Evolutionary conservation across 768 basidiomycete species (phyloP).

Genomic region (Tubosaeta sp.): DNA sequence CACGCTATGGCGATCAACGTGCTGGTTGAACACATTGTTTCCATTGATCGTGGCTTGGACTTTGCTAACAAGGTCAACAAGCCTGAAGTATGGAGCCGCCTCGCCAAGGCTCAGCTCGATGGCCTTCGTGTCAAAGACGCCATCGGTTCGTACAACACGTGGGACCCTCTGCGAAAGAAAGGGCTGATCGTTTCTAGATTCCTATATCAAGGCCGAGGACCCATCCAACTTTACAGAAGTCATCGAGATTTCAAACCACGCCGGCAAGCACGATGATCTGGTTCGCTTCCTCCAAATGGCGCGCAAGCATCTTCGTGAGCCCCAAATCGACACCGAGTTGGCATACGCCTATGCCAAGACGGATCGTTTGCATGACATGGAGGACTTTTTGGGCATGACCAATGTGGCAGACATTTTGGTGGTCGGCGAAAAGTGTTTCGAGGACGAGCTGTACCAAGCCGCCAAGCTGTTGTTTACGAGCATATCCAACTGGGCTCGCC

Average conservation of each 20-base stretch:
- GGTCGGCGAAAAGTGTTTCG: conserved; percentile 99
- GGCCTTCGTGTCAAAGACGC: conserved; percentile 97
- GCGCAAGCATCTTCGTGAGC: conserved; percentile 92
- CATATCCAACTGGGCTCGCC: conserved; percentile 98
- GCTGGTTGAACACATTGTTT: conserved; percentile 96
- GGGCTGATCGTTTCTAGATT: conserved; percentile 50
- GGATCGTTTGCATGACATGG: conserved; percentile 98
- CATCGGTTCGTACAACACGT: conserved; percentile 63
- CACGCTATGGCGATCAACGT: conserved; percentile 96
- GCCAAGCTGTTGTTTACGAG: conserved; percentile 93
- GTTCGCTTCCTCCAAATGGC: conserved; percentile 99
- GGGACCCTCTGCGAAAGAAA: background rate
- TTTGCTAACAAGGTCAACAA: conserved; percentile 96
- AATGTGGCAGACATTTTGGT: conserved; percentile 96
- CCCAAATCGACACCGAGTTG: conserved; percentile 96
- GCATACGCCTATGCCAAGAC: conserved; percentile 98
- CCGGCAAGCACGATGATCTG: conserved; percentile 89
- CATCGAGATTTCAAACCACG: conserved; percentile 92
- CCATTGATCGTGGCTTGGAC: conserved; percentile 92
- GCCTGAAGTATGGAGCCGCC: conserved; percentile 94
- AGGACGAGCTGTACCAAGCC: conserved; percentile 96
- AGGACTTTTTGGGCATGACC: conserved; percentile 97
- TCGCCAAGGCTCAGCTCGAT: conserved; percentile 98
- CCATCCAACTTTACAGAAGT: conserved; percentile 92
- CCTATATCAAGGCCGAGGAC: conserved; percentile 97